Percentiles rank a stretch among this genome's conserved stretches.
Evolutionary conservation across 2,329 filamentous ascomycete species (phyloP).

Genomic region (Cercospora zeina): DNA sequence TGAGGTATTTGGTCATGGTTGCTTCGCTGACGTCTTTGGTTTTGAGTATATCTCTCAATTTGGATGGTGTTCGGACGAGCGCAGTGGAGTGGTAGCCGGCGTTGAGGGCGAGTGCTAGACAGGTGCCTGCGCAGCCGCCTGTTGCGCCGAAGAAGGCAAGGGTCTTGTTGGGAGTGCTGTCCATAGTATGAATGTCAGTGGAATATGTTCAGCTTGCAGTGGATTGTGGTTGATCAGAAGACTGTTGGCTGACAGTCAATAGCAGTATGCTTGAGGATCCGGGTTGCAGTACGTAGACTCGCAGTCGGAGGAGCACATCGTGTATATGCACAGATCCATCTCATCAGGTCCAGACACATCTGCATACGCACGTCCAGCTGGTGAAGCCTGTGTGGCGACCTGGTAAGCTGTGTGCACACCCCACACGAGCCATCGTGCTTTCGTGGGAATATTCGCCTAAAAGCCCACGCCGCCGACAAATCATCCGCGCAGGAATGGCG

Average conservation of each 20-base stretch:
- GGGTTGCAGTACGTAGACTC: background rate
- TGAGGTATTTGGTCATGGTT: slow-evolving; percentile 46
- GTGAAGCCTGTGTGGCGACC: slow-evolving; percentile 3
- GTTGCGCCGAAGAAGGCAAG: slow-evolving; percentile 57
- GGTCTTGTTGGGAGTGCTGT: slow-evolving; percentile 31
- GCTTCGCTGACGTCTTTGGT: slow-evolving; percentile 44
- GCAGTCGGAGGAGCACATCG: background rate
- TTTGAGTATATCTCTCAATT: slow-evolving; percentile 49
- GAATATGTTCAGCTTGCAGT: background rate
- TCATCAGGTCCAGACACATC: background rate
- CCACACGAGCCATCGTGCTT: slow-evolving; percentile 2
- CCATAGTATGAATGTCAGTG: background rate
- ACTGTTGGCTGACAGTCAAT: background rate
- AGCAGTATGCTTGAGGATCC: background rate
- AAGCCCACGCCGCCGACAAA: background rate
- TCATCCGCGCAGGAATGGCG: background rate
- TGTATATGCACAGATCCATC: background rate
- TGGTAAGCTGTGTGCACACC: slow-evolving; percentile 5
- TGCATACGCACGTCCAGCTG: background rate
- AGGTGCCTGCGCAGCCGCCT: slow-evolving; percentile 50
- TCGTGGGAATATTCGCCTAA: background rate
- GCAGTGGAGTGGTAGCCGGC: slow-evolving; percentile 50
- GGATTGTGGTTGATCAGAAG: background rate
- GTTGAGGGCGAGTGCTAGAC: slow-evolving; percentile 44
- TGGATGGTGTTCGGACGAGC: slow-evolving; percentile 53